Conservation (phyloP, 495 filamentous ascomycete species). For the Hyaloscypha finlandica region DNA sequence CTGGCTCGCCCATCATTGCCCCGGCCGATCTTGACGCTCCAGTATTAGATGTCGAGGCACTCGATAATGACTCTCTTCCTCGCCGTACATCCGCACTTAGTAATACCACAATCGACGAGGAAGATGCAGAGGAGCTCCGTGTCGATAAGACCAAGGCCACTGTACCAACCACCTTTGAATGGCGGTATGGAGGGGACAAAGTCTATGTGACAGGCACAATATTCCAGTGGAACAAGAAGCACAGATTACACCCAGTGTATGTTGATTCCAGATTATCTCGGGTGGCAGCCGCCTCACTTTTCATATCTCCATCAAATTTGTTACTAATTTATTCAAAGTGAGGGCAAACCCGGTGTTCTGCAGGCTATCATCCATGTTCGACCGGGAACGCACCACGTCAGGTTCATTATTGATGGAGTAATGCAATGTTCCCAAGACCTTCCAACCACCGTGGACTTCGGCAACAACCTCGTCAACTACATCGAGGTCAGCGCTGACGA, state of each 20-base stretch:
- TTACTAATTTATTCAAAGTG: slow-evolving; percentile 38
- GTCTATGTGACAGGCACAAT: slow-evolving; percentile 97
- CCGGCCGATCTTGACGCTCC: slow-evolving; percentile 61
- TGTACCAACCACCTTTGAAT: slow-evolving; percentile 82
- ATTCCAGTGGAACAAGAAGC: slow-evolving; percentile 93
- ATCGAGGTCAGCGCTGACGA: slow-evolving; percentile 88
- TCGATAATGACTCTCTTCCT: slow-evolving; percentile 49
- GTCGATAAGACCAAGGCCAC: slow-evolving; percentile 62
- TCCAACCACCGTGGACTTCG: slow-evolving; percentile 94
- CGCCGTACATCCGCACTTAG: slow-evolving; percentile 65
- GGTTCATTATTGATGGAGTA: slow-evolving; percentile 91
- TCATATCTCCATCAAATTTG: neutral
- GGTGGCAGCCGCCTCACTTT: neutral
- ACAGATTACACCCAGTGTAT: slow-evolving; percentile 80
- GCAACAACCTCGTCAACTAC: slow-evolving; percentile 96
- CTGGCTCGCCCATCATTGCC: slow-evolving; percentile 80
- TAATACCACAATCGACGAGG: slow-evolving; percentile 73
- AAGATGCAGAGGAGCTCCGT: slow-evolving; percentile 71
- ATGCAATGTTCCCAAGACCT: slow-evolving; percentile 86
- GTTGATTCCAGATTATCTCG: slow-evolving; percentile 34
- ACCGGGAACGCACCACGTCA: slow-evolving; percentile 93
- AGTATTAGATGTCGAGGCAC: slow-evolving; percentile 47
- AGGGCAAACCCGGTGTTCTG: slow-evolving; percentile 59
- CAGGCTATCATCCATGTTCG: slow-evolving; percentile 77
- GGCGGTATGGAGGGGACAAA: slow-evolving; percentile 75